A percentile compares a stretch with the other conserved stretches of the same genome.
Evolutionary conservation across 208 protist species (phyloP).

Genomic region (Borovskyia barvae): DNA sequence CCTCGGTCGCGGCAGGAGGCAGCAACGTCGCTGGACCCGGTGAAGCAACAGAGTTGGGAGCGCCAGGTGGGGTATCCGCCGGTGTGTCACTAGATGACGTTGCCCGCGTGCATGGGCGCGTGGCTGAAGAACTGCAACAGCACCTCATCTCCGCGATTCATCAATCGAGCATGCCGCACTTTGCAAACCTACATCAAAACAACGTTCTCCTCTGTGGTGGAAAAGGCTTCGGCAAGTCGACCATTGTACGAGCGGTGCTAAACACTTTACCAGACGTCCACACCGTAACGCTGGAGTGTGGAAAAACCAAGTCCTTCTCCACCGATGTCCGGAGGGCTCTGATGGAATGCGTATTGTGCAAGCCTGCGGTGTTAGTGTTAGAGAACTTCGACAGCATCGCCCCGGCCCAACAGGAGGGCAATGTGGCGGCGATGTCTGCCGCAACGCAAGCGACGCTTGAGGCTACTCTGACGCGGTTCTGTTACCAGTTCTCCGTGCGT

Average conservation of each 20-base stretch:
- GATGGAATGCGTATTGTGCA: constrained; percentile 66
- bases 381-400: constrained; percentile 86
- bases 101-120: constrained; percentile 48
- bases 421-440: constrained; percentile 52
- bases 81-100: constrained; percentile 30
- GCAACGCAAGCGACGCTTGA: constrained; percentile 66
- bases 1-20: too few species aligned
- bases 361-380: constrained; percentile 80
- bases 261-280: constrained; percentile 43
- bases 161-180: constrained; percentile 16
- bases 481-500: constrained; percentile 26
- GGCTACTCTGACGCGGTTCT: constrained; percentile 46
- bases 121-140: constrained; percentile 40
- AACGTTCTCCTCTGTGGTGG: constrained; percentile 85
- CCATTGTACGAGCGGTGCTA: constrained; percentile 53
- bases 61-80: constrained; percentile 1
- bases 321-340: constrained; percentile 44
- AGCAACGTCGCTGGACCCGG: not conserved
- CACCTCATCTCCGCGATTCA: constrained; percentile 39
- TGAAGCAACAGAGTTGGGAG: too few species aligned
- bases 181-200: constrained; percentile 19
- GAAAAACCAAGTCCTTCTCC: constrained; percentile 41
- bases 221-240: constrained; percentile 83
- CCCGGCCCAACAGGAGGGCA: constrained; percentile 69
- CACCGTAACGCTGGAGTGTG: constrained; percentile 60